Base-by-base conservation (phyloP, 164 flowering plant genomes). In the Euptelea pleiosperma region DNA sequence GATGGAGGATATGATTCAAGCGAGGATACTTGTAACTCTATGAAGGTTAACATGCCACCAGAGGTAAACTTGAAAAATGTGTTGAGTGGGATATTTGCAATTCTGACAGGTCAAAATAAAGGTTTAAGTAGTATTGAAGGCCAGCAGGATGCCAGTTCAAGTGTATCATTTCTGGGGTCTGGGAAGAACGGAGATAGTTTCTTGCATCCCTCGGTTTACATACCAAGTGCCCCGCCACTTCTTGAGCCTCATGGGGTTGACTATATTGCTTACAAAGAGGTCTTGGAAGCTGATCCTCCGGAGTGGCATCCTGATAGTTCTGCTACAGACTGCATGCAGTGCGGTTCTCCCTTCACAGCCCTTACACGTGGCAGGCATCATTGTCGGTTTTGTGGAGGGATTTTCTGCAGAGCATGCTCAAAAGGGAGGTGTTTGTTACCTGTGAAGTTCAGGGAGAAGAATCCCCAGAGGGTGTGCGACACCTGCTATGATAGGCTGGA, bases 191-290 rank as follows among this genome's bases (percentile, higher is more conserved):
- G 92, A 15, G 94, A 87, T 49, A 78, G 77, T 11, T 55, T 71
- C 52, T 67, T 87, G 77, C 76, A 83, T 61, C 55, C 91, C 21
- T 83, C 93, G 1, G 97, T 88, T 37, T 85, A 82, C 68, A 82
- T 79, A 37, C 97, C 99, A 2, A 91, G 98, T 77, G 98, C 98
- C 2, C 98, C 98, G 2, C 98, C 98, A n/a, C 81, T 93, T 66
- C 67, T 87, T 18, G 89, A 82, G 70, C 83, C 79, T 2, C 64
- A 44, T 64, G 85, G 80, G 26, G 46, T 76, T 10, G 71, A 77
- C 49, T 79, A 79, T 57, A 68, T 40, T 76, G 85, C 82, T 35
- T 85, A 77, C 64, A 86, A 79, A 54, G 92, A 85, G 42, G 79
- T 91, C 1, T 70, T 89, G 77, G 96, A 87, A 54, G 82, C 96